A percentile compares a stretch with the other conserved stretches of the same genome.
Conservation (phyloP, 2,329 filamentous ascomycete genomes). For the Peltaster fructicola region DNA sequence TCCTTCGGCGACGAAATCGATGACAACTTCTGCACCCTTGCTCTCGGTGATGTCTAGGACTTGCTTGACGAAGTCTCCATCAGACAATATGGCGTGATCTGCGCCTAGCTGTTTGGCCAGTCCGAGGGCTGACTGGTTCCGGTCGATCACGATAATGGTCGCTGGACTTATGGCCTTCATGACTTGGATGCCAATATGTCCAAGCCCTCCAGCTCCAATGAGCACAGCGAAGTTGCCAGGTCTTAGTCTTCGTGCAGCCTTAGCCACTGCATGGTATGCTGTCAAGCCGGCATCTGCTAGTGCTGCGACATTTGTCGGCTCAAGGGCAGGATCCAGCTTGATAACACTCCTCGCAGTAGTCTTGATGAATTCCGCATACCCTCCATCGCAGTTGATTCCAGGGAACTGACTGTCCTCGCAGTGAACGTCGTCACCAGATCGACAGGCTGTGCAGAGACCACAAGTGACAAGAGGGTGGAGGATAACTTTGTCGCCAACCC, state of each 20-base stretch:
- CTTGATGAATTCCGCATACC: conserved; percentile 12
- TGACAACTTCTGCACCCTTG: conserved; percentile 12
- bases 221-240: conserved; percentile 11
- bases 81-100: conserved; percentile 9
- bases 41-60: conserved; percentile 9
- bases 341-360: conserved; percentile 12
- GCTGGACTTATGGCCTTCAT: conserved; percentile 12
- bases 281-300: conserved; percentile 12
- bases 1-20: conserved; percentile 12
- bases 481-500: conserved; percentile 11
- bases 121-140: conserved; percentile 9
- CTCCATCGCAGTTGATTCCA: conserved; percentile 12
- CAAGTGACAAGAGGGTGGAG: conserved; percentile 12
- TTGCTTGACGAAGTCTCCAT: conserved; percentile 10
- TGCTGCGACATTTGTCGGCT: conserved; percentile 12
- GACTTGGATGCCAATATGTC: conserved; percentile 12
- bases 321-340: conserved; percentile 10
- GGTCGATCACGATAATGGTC: conserved; percentile 11
- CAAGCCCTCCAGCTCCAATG: conserved; percentile 12
- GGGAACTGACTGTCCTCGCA: conserved; percentile 11
- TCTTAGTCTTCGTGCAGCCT: conserved; percentile 10
- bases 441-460: conserved; percentile 11
- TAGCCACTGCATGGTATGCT: conserved; percentile 11
- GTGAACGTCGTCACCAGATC: conserved; percentile 13
- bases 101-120: conserved; percentile 12